A percentile compares a stretch with the other conserved stretches of the same genome.
phyloP scores from a whole-genome alignment of 306 rosid genomes.

The Senna tora region DNA sequence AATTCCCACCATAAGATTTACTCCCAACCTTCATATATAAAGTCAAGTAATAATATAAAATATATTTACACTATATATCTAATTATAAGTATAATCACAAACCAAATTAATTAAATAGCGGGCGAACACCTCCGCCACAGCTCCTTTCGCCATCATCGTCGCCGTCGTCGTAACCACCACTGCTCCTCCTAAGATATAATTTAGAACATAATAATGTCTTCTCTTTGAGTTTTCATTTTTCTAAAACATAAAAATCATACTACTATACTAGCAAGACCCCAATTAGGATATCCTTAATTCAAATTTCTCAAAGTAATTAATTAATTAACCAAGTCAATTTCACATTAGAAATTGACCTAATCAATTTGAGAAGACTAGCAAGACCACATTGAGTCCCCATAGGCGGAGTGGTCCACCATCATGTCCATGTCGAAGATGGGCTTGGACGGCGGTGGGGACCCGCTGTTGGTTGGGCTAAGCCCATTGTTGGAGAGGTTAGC shows the following conservation, averaged over 20 bases:
- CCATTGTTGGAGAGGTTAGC: constrained; percentile 47
- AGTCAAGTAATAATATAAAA: constrained; percentile 25
- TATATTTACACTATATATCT: constrained; percentile 46
- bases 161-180: constrained; percentile 26
- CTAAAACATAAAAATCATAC: background rate
- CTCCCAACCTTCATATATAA: constrained; percentile 31
- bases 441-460: constrained; percentile 62
- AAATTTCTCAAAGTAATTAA: no score
- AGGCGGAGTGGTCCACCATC: constrained; percentile 56
- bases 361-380: constrained; percentile 41
- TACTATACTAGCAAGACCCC: constrained; percentile 52
- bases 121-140: constrained; percentile 68
- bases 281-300: no score
- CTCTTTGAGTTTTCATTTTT: background rate
- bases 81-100: constrained; percentile 27
- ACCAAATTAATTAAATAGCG: constrained; percentile 38
- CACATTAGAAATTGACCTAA: no score
- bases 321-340: no score
- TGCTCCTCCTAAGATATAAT: background rate
- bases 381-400: constrained; percentile 68
- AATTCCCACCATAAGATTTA: constrained; percentile 1
- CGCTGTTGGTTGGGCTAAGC: constrained; percentile 56
- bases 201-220: background rate
- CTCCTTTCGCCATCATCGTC: constrained; percentile 41
- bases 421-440: constrained; percentile 66